Evolutionary conservation across 2,329 filamentous ascomycete species (phyloP), one percentile per base, ranked within the genome.

Genomic region (Arachnopeziza araneosa): DNA sequence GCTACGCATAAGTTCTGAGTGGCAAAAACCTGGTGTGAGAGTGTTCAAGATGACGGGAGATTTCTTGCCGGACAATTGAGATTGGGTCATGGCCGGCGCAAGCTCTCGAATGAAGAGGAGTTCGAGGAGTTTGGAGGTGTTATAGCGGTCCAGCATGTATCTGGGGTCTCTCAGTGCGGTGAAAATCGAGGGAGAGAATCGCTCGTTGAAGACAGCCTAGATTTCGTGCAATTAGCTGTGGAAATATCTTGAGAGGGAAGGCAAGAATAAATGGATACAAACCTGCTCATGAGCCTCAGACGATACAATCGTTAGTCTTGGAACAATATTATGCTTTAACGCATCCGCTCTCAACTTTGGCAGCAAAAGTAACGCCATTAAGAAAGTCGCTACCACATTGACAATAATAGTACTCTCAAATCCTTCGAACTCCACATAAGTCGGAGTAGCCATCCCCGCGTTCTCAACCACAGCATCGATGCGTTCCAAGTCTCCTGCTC

Each of bases 391-490:
- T 17, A 72, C 56, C 1, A 73, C 70, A 61, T 73, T 73, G 9
- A 73, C 69, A 1, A 68, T 70, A 26, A 73, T 60, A 0, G 67
- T 67, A 23, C 68, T 56, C 23, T 64, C 61, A 48, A 68, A 67
- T 1, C 70, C 69, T 17, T 72, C 69, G 1, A 63, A 24, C 23
- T 65, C 60, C 24, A 56, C 52, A 23, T 62, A 70, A 14, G 44
- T 52, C 4, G 61, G 58, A 7, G 61, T 62, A 36, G 64, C 67
- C 24, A 70, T 54, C 1, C 66, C 68, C 1, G 68, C 68, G 65
- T 70, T 83, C 55, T 75, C 72, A 9, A 80, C 66, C 50, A 78
- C 70, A 30, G 76, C 74, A 66, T 82, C 79, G 8, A 83, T 60
- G 2, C 77, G 74, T 1, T 72, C 63, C 17, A 81, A 70, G 36